Base-by-base conservation (phyloP, 176 grass and related monocot genomes). In the Alopecurus myosuroides region DNA sequence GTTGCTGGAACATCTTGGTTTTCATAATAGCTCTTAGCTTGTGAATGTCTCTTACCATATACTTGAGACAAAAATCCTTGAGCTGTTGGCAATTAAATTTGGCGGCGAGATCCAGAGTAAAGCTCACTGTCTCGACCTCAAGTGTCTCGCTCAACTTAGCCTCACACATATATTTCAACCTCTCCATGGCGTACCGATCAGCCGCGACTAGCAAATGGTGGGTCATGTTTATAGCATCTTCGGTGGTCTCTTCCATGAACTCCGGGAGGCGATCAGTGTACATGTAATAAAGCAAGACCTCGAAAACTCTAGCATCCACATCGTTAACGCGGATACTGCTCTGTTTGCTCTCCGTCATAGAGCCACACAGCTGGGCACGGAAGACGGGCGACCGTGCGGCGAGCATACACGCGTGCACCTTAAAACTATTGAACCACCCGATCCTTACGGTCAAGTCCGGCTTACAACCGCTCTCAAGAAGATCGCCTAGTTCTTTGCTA, bases 191-290 rank as follows among this genome's bases (percentile, higher is more conserved):
- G 61, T 88, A 88, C 37, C 42, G 56, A 64, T 84, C 86, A n/a
- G 70, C 80, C 18, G 73, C 72, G 26, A 74, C 86, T 49, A 88
- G 62, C 40, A 88, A 71, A 60, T 88, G 70, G 17, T 83, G 71
- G 26, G 63, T 42, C 70, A 88, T 83, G 33, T 69, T 53, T 45
- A 55, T 75, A 10, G 28, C n/a, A 23, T 70, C 67, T 65, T 64
- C 28, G 7, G 3, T 37, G 7, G 11, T 4, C 45, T 48, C 45
- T 1, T 48, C 45, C 13, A 48, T 48, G 11, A 48, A 48, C 35
- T 34, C 30, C 61, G 61, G 74, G n/a, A 88, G 23, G 5, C 49
- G 14, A 68, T 88, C 81, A 18, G 53, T 83, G 75, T 88, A 88
- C 29, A 88, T 71, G 81, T 69, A 88, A 60, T 78, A 34, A 3